Evolutionary conservation across 148 eudicot genomes (phyloP).

Genomic region (Cornus florida): DNA sequence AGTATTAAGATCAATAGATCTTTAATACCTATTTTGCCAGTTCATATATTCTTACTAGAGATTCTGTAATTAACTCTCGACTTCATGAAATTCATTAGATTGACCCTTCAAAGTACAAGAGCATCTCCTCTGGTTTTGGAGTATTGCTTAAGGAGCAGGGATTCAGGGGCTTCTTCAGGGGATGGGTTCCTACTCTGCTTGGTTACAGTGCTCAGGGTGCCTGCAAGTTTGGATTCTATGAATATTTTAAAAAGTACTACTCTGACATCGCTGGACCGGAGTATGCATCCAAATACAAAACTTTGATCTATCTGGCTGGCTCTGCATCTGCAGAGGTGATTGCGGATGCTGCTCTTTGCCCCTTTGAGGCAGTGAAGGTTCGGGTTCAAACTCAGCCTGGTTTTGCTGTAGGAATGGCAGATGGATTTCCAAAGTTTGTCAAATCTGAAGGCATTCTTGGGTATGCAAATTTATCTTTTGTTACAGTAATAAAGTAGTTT

Average conservation of each 20-base stretch:
- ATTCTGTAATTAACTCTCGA: too few relatives aligned
- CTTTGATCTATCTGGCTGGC: constrained; percentile 90
- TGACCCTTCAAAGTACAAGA: constrained; percentile 87
- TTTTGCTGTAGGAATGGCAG: constrained; percentile 38
- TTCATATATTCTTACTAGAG: too few relatives aligned
- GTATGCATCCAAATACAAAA: constrained; percentile 79
- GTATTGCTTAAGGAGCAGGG: constrained; percentile 84
- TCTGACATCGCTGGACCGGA: constrained; percentile 92
- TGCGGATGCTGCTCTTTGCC: constrained; percentile 92
- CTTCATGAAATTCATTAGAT: constrained; percentile 39
- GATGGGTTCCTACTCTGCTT: constrained; percentile 92
- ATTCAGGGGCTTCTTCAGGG: constrained; percentile 79
- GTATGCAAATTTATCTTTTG: too few relatives aligned
- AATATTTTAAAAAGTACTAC: constrained; percentile 89
- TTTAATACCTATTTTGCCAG: too few relatives aligned
- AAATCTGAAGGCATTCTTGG: too few relatives aligned
- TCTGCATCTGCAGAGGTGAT: constrained; percentile 94
- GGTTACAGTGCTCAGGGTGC: constrained; percentile 99
- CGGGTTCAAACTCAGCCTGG: constrained; percentile 98
- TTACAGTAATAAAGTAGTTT: too few relatives aligned
- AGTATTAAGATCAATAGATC: too few relatives aligned
- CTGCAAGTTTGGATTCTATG: constrained; percentile 89
- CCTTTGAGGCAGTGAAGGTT: constrained; percentile 92
- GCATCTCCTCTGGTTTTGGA: constrained; percentile 85
- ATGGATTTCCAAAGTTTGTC: too few relatives aligned